Percentiles rank a stretch among this genome's conserved stretches.
phyloP scores from a whole-genome alignment of 257 asterid species.

The Solanum virginianum region DNA sequence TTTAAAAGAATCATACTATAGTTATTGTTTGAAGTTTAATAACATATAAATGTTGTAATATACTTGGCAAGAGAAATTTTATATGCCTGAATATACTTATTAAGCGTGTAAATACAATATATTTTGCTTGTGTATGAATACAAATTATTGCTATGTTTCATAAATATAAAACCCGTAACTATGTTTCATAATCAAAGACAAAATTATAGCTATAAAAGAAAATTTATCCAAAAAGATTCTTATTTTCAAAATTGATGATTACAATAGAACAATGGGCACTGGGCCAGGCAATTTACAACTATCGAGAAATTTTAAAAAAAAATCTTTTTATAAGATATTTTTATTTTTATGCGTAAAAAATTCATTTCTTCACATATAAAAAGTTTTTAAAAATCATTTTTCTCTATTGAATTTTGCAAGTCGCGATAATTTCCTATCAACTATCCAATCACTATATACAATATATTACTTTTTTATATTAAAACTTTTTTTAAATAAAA shows the following conservation, averaged over 20 bases:
- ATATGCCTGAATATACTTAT: too few species aligned
- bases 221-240: background rate
- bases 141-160: background rate
- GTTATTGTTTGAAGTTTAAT: too few species aligned
- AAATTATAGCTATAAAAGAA: background rate
- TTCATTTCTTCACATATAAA: background rate
- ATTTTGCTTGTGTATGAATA: background rate
- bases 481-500: background rate
- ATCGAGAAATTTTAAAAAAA: background rate
- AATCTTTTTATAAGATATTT: too few species aligned
- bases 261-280: background rate
- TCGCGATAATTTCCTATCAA: background rate
- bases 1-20: too few species aligned
- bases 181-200: too few species aligned
- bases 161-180: background rate
- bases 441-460: background rate
- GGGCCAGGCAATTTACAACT: background rate
- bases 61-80: too few species aligned
- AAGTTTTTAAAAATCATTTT: background rate
- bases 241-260: background rate
- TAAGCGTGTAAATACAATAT: too few species aligned
- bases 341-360: background rate
- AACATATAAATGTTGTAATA: too few species aligned
- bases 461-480: background rate
- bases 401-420: background rate